Conservation (phyloP, 108 stramenopile species). For the Cyclostephanos invisitatus region DNA sequence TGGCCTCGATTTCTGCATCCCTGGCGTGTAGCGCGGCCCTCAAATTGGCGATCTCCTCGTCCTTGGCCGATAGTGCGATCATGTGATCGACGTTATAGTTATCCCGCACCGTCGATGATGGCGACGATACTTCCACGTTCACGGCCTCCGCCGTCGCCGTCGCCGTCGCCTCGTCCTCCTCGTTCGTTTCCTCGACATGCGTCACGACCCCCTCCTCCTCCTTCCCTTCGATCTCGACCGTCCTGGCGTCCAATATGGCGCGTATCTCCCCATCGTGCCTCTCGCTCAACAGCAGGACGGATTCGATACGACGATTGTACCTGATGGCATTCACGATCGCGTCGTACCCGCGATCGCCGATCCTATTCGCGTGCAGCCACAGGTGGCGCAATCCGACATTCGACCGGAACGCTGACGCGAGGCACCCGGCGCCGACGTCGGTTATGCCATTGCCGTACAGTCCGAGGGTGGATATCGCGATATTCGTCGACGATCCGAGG, state of each 20-base stretch:
- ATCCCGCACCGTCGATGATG: neutral
- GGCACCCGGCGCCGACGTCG: neutral
- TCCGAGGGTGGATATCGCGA: neutral
- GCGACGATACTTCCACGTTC: neutral
- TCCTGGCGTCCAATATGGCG: neutral
- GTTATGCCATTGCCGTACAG: neutral
- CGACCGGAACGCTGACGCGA: neutral
- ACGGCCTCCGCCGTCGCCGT: neutral
- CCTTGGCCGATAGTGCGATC: neutral
- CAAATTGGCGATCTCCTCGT: neutral
- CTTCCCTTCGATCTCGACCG: neutral
- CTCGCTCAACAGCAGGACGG: neutral
- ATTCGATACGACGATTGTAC: neutral
- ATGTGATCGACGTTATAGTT: neutral
- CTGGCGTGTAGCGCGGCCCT: neutral
- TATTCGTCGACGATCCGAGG: neutral
- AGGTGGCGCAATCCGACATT: neutral
- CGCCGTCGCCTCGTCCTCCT: too few species aligned
- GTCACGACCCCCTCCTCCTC: too few species aligned
- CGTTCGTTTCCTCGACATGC: too few species aligned
- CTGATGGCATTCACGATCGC: neutral
- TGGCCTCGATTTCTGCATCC: neutral
- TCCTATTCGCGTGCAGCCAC: neutral
- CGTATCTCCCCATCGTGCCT: neutral
- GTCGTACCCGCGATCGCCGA: neutral